phyloP scores from a whole-genome alignment of 1,139 yeast genomes.

The Kluyveromyces sp. region DNA sequence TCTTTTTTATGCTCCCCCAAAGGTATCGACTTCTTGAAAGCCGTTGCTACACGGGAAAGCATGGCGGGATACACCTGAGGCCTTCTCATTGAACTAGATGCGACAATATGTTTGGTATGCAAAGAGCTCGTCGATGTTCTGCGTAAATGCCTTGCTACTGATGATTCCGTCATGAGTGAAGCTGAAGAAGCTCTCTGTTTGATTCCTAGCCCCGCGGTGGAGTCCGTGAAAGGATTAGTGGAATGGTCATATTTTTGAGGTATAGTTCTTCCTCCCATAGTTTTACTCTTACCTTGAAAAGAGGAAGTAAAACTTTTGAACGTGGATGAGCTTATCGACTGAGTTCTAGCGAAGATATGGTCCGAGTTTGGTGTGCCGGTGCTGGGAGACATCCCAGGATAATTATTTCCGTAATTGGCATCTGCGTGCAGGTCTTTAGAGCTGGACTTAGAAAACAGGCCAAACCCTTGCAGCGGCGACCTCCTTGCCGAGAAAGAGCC shows the following conservation, averaged over 20 bases:
- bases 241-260: conserved; percentile 38
- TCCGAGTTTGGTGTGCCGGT: neutral
- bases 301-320: conserved; percentile 30
- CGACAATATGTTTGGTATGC: conserved; percentile 25
- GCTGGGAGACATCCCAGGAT: neutral
- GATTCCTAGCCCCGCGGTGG: conserved; percentile 31
- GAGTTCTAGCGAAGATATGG: conserved; percentile 23
- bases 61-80: conserved; percentile 70
- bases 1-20: conserved; percentile 80
- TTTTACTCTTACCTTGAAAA: conserved; percentile 31
- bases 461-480: conserved; percentile 30
- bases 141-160: conserved; percentile 5
- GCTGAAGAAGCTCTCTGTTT: conserved; percentile 35
- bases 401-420: neutral
- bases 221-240: conserved; percentile 17
- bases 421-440: conserved; percentile 22
- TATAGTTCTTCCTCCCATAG: conserved; percentile 37
- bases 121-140: conserved; percentile 22
- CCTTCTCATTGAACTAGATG: conserved; percentile 22
- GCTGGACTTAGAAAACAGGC: conserved; percentile 26
- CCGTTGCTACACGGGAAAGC: conserved; percentile 75
- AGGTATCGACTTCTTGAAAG: conserved; percentile 64
- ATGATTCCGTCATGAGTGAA: conserved; percentile 14
- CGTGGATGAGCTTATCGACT: conserved; percentile 33
- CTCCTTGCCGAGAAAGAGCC: conserved; percentile 21